phyloP scores from a whole-genome alignment of 208 protist genomes.

The Naegleria gruberi region DNA sequence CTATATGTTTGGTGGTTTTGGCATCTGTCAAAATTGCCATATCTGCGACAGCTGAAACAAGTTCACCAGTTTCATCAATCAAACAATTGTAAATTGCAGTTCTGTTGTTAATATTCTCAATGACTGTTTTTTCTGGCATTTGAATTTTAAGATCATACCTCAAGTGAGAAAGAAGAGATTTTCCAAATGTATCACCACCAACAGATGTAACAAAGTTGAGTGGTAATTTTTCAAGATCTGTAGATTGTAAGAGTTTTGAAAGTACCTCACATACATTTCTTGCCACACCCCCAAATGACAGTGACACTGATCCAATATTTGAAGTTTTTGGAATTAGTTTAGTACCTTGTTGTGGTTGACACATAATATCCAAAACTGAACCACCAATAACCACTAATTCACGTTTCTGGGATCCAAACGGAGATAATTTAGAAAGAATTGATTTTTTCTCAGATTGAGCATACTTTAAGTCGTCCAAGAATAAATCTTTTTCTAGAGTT shows the following conservation, averaged over 20 bases:
- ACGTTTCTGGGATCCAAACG: not conserved
- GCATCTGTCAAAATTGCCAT: not conserved
- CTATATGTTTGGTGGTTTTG: not conserved
- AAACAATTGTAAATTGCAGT: slow-evolving; percentile 15
- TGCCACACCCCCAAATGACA: not conserved
- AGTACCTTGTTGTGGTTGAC: not conserved
- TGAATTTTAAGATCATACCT: not conserved
- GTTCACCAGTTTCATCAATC: not conserved
- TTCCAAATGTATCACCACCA: not conserved
- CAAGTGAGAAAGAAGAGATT: not conserved
- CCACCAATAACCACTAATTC: not conserved
- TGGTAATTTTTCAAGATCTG: not conserved
- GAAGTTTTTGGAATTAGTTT: not conserved
- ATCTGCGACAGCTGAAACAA: not conserved
- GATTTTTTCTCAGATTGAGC: too few species aligned
- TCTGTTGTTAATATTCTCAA: not conserved
- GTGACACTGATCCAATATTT: not conserved
- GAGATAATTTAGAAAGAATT: not conserved
- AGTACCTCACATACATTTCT: not conserved
- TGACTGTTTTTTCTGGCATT: not conserved
- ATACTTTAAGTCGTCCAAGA: too few species aligned
- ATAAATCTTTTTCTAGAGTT: not conserved
- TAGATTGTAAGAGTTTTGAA: not conserved
- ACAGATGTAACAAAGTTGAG: not conserved
- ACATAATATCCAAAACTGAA: not conserved